These are phyloP conservation scores for Globisporangium orthogonon DNA, from an alignment of 352 stramenopile genomes.

Conservation along the genomic window DNA sequence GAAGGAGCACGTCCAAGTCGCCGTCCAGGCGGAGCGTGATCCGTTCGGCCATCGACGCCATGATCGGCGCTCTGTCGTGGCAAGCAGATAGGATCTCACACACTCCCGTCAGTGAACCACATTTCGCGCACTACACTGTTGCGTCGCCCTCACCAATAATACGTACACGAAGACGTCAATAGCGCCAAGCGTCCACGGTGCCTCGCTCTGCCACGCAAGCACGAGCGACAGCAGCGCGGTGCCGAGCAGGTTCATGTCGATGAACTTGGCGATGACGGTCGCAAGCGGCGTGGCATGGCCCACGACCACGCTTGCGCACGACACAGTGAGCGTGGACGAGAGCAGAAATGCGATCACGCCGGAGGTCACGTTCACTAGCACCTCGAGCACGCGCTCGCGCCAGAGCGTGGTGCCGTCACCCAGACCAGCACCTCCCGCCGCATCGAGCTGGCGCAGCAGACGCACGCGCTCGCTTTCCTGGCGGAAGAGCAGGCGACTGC, in stretches of 20 bases:
- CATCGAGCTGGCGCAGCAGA: constrained; percentile 3
- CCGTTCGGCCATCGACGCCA: constrained; percentile 64
- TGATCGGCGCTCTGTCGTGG: constrained; percentile 41
- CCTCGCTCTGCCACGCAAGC: constrained; percentile 65
- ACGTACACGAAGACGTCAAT: constrained; percentile 80
- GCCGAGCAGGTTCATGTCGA: constrained; percentile 80
- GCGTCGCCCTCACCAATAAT: neutral
- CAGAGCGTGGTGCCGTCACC: neutral
- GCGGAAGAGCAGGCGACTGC: constrained; percentile 8
- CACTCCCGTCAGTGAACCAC: neutral
- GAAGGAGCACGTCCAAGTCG: constrained; percentile 54
- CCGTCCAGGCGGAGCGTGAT: constrained; percentile 55
- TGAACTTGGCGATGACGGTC: constrained; percentile 64
- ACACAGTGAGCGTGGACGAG: constrained; percentile 72
- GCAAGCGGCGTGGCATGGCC: constrained; percentile 55
- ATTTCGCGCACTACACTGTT: neutral
- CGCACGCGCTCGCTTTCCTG: constrained; percentile 17
- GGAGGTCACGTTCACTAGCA: constrained; percentile 64
- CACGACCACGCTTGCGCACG: constrained; percentile 72
- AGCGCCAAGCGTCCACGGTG: constrained; percentile 65
- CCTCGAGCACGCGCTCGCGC: constrained; percentile 3
- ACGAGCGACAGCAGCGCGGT: constrained; percentile 64
- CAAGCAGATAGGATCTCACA: neutral
- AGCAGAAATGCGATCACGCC: constrained; percentile 75
- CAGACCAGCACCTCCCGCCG: neutral